These are phyloP conservation scores for Ganoderma boninense DNA, from an alignment of 1,284 basidiomycete species.

Conservation along the genomic window DNA sequence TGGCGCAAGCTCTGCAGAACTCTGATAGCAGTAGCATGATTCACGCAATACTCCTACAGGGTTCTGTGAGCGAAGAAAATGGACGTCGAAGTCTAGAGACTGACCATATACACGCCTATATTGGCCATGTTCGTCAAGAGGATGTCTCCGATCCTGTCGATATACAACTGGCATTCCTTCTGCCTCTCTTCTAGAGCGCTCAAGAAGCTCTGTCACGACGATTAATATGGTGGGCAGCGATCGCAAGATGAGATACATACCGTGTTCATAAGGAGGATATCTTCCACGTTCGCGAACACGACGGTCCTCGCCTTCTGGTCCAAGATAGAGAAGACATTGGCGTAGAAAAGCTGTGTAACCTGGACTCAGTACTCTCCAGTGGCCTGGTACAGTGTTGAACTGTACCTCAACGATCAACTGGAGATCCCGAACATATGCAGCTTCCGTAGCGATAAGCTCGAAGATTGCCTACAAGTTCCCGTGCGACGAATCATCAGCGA, in stretches of 20 bases:
- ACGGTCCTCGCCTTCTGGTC: conserved; percentile 82
- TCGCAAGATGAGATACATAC: conserved; percentile 49
- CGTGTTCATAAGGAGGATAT: conserved; percentile 88
- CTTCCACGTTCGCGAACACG: conserved; percentile 94
- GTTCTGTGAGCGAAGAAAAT: background rate
- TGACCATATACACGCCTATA: conserved; percentile 83
- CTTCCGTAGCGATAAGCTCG: conserved; percentile 91
- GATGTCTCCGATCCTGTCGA: conserved; percentile 90
- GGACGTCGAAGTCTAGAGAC: conserved; percentile 30
- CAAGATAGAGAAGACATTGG: conserved; percentile 77
- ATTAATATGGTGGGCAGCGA: conserved; percentile 19
- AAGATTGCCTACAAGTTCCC: conserved; percentile 72
- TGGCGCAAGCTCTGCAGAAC: conserved; percentile 81
- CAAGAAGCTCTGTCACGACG: conserved; percentile 67
- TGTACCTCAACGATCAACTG: conserved; percentile 89
- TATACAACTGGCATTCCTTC: conserved; percentile 88
- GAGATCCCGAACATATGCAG: conserved; percentile 87
- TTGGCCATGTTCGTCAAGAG: conserved; percentile 77
- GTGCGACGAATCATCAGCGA: background rate
- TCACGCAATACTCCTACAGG: conserved; percentile 89
- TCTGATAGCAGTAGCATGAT: conserved; percentile 84
- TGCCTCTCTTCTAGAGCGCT: conserved; percentile 92
- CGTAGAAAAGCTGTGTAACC: conserved; percentile 76
- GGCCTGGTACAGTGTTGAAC: conserved; percentile 18
- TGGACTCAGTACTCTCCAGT: background rate